Evolutionary conservation across 805 yeast genomes (phyloP), one percentile per base, ranked within the genome.

Genomic region (Spathaspora girioi): DNA sequence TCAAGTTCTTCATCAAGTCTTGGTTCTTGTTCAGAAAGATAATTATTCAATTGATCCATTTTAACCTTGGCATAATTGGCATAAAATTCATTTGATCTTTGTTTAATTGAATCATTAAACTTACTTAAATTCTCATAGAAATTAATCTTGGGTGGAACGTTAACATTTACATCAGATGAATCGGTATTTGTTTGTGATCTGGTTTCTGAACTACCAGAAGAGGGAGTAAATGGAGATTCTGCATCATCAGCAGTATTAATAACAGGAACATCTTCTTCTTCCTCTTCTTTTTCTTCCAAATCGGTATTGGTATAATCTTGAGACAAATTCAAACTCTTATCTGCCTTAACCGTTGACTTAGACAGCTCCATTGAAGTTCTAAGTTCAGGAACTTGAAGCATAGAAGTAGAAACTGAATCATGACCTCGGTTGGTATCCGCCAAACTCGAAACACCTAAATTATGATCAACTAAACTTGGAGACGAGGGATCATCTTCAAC

Each of bases 81-180:
- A 49, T 56, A 64, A 38, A 64, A 57, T 10, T 59, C 48, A 40
- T 55, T 55, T 12, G 67, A 62, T 38, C 50, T 60, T 38, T 56
- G 60, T 46, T 61, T 64, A 49, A 64, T 60, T 19, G 64, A 58
- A 23, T 62, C 56, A 53, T 62, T 62, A 23, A 60, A 52, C 17
- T 48, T 50, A 2, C 64, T 47, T 17, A 65, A 55, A 46, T 52
- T 56, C 50, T 66, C 70, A 52, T 60, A 66, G 49, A 65, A 65
- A 14, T 49, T 57, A 42, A 66, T 64, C 40, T 49, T 52, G 23
- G 35, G 38, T 26, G 42, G 46, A 29, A 53, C 38, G 40, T 45
- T 49, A 12, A 46, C 38, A 14, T 6, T 17, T 15, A 20, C 15
- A 20, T 23, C 45, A 42, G 12, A 7, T 17, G n/a, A 12, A 31